A percentile compares a stretch with the other conserved stretches of the same genome.
Evolutionary conservation across 768 basidiomycete species (phyloP).

Genomic region (Leccinellum luteum): DNA sequence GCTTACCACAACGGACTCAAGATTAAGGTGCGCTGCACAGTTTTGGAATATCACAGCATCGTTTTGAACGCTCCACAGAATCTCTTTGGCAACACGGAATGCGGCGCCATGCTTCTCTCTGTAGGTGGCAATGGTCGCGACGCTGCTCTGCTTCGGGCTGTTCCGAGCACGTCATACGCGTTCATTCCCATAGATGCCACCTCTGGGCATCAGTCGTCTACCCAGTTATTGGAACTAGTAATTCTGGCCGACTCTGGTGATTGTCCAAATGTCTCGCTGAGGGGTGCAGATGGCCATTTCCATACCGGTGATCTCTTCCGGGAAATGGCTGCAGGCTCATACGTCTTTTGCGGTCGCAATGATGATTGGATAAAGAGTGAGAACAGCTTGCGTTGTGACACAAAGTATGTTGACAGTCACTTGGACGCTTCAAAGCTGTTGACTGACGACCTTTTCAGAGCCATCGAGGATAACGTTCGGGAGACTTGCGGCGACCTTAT

Average conservation of each 20-base stretch:
- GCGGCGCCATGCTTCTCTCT: constrained; percentile 68
- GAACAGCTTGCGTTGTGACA: constrained; percentile 75
- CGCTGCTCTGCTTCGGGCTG: constrained; percentile 50
- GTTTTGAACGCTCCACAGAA: constrained; percentile 46
- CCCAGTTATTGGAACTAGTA: constrained; percentile 62
- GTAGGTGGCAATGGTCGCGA: constrained; percentile 50
- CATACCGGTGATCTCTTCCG: constrained; percentile 84
- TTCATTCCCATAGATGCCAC: constrained; percentile 56
- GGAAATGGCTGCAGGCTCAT: constrained; percentile 55
- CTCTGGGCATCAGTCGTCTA: constrained; percentile 51
- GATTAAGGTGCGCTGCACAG: constrained; percentile 49
- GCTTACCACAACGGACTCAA: constrained; percentile 62
- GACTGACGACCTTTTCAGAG: constrained; percentile 33
- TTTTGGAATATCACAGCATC: constrained; percentile 14
- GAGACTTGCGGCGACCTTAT: constrained; percentile 63
- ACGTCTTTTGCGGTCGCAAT: constrained; percentile 66
- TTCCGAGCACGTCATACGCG: constrained; percentile 65
- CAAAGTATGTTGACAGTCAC: constrained; percentile 43
- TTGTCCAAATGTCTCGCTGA: constrained; percentile 60
- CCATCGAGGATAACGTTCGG: constrained; percentile 77
- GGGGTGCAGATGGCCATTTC: constrained; percentile 64
- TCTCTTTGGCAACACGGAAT: constrained; percentile 80
- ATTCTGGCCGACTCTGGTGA: constrained; percentile 66
- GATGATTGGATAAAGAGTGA: constrained; percentile 88
- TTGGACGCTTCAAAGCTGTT: not conserved